A percentile compares a stretch with the other conserved stretches of the same genome.
Evolutionary conservation across 2,329 filamentous ascomycete genomes (phyloP).

Genomic region (Grosmannia huntii): DNA sequence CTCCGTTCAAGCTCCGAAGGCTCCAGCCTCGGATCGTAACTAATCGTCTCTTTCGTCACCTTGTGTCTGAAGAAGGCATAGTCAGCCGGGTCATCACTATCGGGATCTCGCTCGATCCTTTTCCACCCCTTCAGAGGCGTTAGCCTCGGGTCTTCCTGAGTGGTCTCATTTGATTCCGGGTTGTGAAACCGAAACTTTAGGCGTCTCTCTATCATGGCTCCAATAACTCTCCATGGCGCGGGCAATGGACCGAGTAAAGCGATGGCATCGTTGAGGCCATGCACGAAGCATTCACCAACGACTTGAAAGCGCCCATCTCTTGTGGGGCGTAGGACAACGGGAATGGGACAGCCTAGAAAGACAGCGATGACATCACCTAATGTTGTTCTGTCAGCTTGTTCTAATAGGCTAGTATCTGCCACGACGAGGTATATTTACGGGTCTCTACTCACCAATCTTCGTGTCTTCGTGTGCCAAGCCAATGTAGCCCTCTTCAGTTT

Average conservation of each 20-base stretch:
- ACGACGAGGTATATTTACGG: too few relatives aligned
- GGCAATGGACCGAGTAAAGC: background rate
- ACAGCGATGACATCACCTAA: too few relatives aligned
- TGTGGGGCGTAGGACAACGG: background rate
- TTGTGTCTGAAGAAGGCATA: background rate
- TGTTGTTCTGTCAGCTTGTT: too few relatives aligned
- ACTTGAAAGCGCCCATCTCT: background rate
- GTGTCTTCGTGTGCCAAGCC: too few relatives aligned
- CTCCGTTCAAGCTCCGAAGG: background rate
- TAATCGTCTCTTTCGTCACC: background rate
- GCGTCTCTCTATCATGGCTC: background rate
- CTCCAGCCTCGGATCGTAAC: background rate
- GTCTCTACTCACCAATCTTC: too few relatives aligned
- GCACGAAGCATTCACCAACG: background rate
- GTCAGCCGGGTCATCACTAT: background rate
- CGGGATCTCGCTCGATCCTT: background rate
- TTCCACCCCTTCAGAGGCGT: background rate
- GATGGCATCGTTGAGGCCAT: background rate
- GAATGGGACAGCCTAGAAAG: background rate
- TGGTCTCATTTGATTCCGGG: background rate
- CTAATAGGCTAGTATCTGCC: too few relatives aligned
- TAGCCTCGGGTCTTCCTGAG: background rate
- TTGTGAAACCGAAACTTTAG: background rate
- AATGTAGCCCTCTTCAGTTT: too few relatives aligned
- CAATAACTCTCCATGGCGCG: background rate